Evolutionary conservation across 2,329 filamentous ascomycete species (phyloP).

Genomic region (Aspergillus flavus): DNA sequence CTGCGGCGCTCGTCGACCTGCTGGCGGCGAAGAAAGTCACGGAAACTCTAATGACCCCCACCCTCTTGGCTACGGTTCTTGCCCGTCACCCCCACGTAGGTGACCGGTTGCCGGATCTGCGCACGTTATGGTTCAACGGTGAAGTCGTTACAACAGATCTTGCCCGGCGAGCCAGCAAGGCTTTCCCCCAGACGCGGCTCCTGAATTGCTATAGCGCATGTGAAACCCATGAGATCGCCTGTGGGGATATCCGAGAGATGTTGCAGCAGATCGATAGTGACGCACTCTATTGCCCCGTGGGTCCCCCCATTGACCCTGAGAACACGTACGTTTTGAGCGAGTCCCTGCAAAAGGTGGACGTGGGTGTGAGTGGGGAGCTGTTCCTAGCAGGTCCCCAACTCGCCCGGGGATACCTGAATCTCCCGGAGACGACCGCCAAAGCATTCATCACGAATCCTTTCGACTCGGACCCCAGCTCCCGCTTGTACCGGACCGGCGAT

Average conservation of each 20-base stretch:
- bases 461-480: conserved; percentile 58
- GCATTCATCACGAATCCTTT: conserved; percentile 71
- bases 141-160: conserved; percentile 81
- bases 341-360: conserved; percentile 63
- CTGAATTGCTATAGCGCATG: conserved; percentile 83
- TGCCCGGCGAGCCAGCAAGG: conserved; percentile 66
- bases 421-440: conserved; percentile 75
- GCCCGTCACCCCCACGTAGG: conserved; percentile 69
- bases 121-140: conserved; percentile 77
- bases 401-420: conserved; percentile 76
- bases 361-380: conserved; percentile 69
- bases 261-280: conserved; percentile 57
- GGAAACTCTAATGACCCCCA: conserved; percentile 83
- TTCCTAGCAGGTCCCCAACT: conserved; percentile 74
- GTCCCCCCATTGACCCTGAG: conserved; percentile 67
- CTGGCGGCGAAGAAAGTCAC: conserved; percentile 68
- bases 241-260: conserved; percentile 72
- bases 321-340: conserved; percentile 75
- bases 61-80: conserved; percentile 73
- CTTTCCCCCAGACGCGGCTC: conserved; percentile 68
- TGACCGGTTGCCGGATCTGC: conserved; percentile 64
- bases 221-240: conserved; percentile 79
- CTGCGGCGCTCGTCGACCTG: conserved; percentile 71
- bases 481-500: conserved; percentile 77
- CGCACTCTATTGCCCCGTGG: conserved; percentile 71